These are phyloP conservation scores for Euphorbia lathyris DNA, from an alignment of 345 rosid genomes.

Conservation along the genomic window DNA sequence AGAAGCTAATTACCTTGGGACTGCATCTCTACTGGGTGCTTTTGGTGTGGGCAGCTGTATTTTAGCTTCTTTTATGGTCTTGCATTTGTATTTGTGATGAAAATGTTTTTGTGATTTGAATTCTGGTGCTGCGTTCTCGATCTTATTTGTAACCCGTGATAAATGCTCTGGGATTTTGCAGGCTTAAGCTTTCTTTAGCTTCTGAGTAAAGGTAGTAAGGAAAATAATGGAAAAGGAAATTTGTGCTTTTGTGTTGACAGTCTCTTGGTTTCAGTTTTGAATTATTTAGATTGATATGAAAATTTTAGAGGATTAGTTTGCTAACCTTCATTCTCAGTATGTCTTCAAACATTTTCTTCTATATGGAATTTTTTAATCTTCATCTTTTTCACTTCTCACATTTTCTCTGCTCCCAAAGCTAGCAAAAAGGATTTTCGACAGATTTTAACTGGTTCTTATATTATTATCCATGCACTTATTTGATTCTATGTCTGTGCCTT, in stretches of 20 bases:
- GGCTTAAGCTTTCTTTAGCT: constrained; percentile 8
- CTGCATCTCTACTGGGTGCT: constrained; percentile 23
- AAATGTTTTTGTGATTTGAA: background rate
- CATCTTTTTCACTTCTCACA: background rate
- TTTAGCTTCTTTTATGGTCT: constrained; percentile 13
- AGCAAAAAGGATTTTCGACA: background rate
- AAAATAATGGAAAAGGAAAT: background rate
- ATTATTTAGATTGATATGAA: background rate
- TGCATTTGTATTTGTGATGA: background rate
- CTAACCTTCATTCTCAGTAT: background rate
- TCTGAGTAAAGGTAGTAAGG: constrained; percentile 1
- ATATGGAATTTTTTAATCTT: background rate
- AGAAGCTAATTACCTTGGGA: background rate
- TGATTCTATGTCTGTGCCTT: background rate
- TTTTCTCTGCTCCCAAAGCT: background rate
- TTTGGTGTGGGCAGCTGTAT: constrained; percentile 17
- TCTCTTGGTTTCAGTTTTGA: background rate
- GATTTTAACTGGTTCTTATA: background rate
- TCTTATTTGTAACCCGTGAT: constrained; percentile 23
- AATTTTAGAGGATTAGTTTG: background rate
- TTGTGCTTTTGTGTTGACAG: background rate
- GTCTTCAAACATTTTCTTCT: background rate
- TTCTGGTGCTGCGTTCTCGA: constrained; percentile 21
- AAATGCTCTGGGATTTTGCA: constrained; percentile 20
- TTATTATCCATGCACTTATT: background rate